phyloP scores from a whole-genome alignment of 768 basidiomycete genomes.

The Punctularia strigosozonata region DNA sequence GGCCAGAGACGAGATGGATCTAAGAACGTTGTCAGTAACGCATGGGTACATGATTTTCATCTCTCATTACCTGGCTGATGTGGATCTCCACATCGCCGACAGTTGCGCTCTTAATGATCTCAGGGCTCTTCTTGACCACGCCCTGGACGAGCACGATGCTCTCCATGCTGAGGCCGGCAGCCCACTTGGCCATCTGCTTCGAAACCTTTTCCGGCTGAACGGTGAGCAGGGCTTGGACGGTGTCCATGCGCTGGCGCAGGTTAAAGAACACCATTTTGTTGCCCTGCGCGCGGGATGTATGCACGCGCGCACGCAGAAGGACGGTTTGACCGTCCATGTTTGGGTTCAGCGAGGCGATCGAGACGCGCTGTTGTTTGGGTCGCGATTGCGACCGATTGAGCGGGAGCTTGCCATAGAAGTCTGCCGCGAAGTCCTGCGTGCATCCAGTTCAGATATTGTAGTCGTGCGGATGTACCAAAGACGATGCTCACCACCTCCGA shows the following conservation, averaged over 20 bases:
- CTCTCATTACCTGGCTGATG: slow-evolving; percentile 53
- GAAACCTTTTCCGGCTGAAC: slow-evolving; percentile 69
- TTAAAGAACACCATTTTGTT: slow-evolving; percentile 94
- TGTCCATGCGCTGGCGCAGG: slow-evolving; percentile 76
- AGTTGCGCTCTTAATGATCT: slow-evolving; percentile 85
- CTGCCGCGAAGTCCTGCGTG: slow-evolving; percentile 60
- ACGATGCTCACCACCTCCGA: slow-evolving; percentile 42
- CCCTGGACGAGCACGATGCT: slow-evolving; percentile 90
- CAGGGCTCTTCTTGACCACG: slow-evolving; percentile 61
- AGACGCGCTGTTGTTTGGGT: slow-evolving; percentile 41
- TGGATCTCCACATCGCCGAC: slow-evolving; percentile 83
- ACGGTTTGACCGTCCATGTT: slow-evolving; percentile 62
- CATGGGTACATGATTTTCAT: neutral
- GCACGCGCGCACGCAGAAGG: slow-evolving; percentile 79
- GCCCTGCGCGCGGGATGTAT: slow-evolving; percentile 85
- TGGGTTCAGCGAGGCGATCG: slow-evolving; percentile 53
- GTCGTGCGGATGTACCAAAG: slow-evolving; percentile 4
- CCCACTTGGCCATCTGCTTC: slow-evolving; percentile 97
- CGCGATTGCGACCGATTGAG: slow-evolving; percentile 87
- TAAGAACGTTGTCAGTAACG: no score
- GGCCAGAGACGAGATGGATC: slow-evolving; percentile 73
- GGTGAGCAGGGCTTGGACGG: slow-evolving; percentile 77
- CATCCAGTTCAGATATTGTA: neutral
- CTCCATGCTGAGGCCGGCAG: slow-evolving; percentile 65
- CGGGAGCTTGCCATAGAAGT: slow-evolving; percentile 80